Evolutionary conservation across 140 eudicot species (phyloP), one percentile per base, ranked within the genome.

Genomic region (Bidens hawaiensis): DNA sequence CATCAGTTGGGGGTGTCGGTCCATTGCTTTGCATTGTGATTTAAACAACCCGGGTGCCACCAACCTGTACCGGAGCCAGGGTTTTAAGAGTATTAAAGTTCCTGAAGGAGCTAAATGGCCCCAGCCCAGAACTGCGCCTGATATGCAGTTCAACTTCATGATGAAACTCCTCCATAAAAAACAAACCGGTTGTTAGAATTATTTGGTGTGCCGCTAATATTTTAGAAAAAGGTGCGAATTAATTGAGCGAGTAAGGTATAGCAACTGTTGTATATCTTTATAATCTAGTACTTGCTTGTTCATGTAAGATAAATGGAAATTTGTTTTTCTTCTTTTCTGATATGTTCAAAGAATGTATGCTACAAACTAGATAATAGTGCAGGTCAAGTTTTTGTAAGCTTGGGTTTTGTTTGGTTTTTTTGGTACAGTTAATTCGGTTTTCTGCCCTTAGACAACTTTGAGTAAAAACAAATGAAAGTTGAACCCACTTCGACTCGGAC

Each of bases 31-130:
- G 58, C 96, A 91, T 64, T 87, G 96, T 40, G 98, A 91, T 73
- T 58, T 78, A 45, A 80, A 67, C 64, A 84, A 84, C 64, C 83
- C 88, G 1, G 86, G 89, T 27, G 98, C 91, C 28, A 78, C 59
- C 54, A 76, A 71, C 50, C 76, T 91, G 74, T 91, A 87, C 69
- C 54, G 66, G 38, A 74, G 80, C 62, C 88, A 82, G 54, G 96
- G 96, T 48, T 87, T 82, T 70, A 87, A 34, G 61, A 50, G 77
- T 47, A 75, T 87, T 22, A 84, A 74, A 74, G 69, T 87, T 5
- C 98, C 95, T 0, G 86, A 80, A 64, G 98, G 85, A n/a, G 95
- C 96, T 6, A 80, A 80, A 12, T 91, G 98, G 96, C 98, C 98
- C 23, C 96, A 82, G 34, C 98, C 98, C 14, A 82, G 70, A 73